A percentile compares a stretch with the other conserved stretches of the same genome.
phyloP scores from a whole-genome alignment of 768 basidiomycete species.

The Podaxis sp. region DNA sequence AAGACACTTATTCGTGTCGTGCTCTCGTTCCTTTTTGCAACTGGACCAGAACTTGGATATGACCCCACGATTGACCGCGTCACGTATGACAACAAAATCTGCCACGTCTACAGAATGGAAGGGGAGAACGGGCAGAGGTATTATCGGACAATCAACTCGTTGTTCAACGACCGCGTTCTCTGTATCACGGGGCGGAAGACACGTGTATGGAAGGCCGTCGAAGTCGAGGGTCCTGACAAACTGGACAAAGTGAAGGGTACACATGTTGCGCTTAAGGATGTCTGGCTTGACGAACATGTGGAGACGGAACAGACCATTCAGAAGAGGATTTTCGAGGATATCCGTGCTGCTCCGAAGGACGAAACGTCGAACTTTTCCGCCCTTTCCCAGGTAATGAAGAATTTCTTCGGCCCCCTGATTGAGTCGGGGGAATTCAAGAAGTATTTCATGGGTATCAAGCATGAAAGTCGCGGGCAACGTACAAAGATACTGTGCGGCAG shows the following conservation, averaged over 20 bases:
- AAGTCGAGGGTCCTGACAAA: slow-evolving; percentile 2
- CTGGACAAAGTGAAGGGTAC: not conserved
- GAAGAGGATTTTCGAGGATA: slow-evolving; percentile 10
- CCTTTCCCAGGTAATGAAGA: not conserved
- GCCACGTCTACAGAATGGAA: not conserved
- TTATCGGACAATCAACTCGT: not conserved
- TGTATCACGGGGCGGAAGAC: slow-evolving; percentile 15
- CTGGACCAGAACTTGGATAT: slow-evolving; percentile 6
- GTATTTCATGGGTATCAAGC: not conserved
- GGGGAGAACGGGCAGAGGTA: not conserved
- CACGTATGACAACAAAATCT: not conserved
- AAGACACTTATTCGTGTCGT: slow-evolving; percentile 4
- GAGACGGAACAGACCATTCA: slow-evolving; percentile 18
- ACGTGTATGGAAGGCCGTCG: slow-evolving; percentile 16
- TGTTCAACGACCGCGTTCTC: not conserved
- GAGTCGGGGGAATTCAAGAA: not conserved
- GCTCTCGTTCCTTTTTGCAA: slow-evolving; percentile 4
- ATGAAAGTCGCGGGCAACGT: no score
- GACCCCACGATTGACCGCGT: slow-evolving; percentile 4
- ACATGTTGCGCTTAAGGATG: slow-evolving; percentile 19
- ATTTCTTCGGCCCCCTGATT: not conserved
- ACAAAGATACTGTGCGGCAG: no score
- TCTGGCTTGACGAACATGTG: slow-evolving; percentile 19
- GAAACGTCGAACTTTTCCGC: no score
- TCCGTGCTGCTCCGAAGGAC: not conserved